Evolutionary conservation across 139 green algal species (phyloP).

Genomic region (Chlorella sorokiniana): DNA sequence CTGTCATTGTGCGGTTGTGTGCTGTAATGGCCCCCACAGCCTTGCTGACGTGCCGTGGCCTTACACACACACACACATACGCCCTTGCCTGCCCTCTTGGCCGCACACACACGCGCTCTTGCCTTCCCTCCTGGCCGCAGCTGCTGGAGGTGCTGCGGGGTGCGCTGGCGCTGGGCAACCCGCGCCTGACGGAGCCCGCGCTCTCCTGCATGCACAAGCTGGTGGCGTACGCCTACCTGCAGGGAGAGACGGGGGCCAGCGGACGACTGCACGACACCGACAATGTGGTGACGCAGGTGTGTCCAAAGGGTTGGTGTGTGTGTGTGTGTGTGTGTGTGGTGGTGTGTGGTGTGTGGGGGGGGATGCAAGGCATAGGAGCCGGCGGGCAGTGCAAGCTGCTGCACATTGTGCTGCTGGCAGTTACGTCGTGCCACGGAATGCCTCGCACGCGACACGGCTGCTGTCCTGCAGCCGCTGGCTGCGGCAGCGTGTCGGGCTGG

Average conservation of each 20-base stretch:
- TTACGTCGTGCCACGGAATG: no score
- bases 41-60: not conserved
- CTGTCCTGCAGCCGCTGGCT: no score
- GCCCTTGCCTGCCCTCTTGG: not conserved
- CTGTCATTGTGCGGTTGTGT: no score
- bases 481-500: no score
- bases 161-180: constrained; percentile 53
- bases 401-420: no score
- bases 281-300: constrained; percentile 52
- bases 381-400: no score
- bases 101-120: not conserved
- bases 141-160: constrained; percentile 78
- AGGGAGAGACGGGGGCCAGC: constrained; percentile 61
- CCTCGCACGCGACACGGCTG: no score
- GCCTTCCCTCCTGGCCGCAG: not conserved
- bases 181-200: constrained; percentile 70
- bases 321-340: not conserved
- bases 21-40: not conserved
- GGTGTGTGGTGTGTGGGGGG: no score
- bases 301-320: not conserved
- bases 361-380: no score
- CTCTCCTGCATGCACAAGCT: constrained; percentile 92
- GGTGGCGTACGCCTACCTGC: constrained; percentile 80
- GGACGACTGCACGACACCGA: constrained; percentile 61
- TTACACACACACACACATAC: not conserved